phyloP scores from a whole-genome alignment of 306 rosid species.

The cucumber (Cucumis sativus) region DNA sequence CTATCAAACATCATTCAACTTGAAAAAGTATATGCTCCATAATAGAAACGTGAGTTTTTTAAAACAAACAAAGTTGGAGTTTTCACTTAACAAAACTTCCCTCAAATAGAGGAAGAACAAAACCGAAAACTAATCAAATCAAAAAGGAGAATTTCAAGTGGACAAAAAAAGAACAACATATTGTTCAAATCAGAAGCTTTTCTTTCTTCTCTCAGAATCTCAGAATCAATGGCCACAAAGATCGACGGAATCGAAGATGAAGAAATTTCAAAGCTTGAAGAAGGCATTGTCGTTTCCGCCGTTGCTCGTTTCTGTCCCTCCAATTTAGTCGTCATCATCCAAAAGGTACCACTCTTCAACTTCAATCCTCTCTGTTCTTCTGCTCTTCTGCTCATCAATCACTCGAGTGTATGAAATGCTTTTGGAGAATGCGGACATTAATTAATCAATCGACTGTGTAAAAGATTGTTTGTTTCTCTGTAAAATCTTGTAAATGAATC shows the following conservation, averaged over 20 bases:
- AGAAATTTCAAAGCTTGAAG: constrained; percentile 11
- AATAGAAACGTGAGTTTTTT: too few species aligned
- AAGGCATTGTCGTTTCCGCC: background rate
- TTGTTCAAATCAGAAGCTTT: background rate
- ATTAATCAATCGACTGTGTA: background rate
- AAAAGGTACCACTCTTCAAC: constrained; percentile 11
- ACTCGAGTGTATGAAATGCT: background rate
- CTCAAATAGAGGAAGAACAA: background rate
- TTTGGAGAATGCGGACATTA: background rate
- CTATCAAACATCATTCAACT: too few species aligned
- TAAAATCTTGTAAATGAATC: too few species aligned
- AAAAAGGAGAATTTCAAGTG: background rate
- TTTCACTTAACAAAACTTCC: background rate
- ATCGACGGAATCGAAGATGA: constrained; percentile 3
- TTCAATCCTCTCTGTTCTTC: background rate
- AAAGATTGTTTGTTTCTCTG: background rate
- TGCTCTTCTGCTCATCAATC: background rate
- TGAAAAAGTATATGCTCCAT: too few species aligned
- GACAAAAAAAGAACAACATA: too few species aligned
- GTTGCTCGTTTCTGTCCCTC: constrained; percentile 9
- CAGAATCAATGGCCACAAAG: background rate
- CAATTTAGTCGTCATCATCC: background rate
- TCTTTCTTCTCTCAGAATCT: background rate
- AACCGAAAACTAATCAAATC: background rate
- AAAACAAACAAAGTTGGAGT: background rate